Conservation (phyloP, 352 stramenopile species). For the Elongisporangium prolatum region DNA sequence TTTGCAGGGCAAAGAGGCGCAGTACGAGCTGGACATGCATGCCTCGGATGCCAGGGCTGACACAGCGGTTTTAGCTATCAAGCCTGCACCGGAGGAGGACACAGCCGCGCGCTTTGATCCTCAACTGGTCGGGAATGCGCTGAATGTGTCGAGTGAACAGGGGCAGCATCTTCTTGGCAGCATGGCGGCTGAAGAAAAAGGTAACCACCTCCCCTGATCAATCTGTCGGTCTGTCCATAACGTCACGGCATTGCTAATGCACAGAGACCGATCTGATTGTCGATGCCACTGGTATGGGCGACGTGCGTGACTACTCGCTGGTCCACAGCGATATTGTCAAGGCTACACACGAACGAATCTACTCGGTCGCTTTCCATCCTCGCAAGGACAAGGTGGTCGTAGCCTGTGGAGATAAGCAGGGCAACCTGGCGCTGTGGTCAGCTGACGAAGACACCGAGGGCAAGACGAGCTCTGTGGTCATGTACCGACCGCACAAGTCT, state of each 20-base stretch:
- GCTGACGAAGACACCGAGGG: slow-evolving; percentile 18
- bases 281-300: slow-evolving; percentile 32
- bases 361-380: slow-evolving; percentile 73
- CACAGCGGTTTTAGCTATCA: neutral
- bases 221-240: neutral
- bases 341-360: slow-evolving; percentile 65
- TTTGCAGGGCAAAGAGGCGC: slow-evolving; percentile 53
- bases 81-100: neutral
- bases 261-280: slow-evolving; percentile 11
- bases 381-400: slow-evolving; percentile 57
- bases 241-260: neutral
- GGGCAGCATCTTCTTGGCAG: slow-evolving; percentile 36
- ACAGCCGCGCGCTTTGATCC: slow-evolving; percentile 14
- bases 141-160: slow-evolving; percentile 26
- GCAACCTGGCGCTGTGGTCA: slow-evolving; percentile 69
- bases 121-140: slow-evolving; percentile 19
- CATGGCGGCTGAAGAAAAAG: slow-evolving; percentile 23
- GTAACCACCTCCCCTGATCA: slow-evolving; percentile 2
- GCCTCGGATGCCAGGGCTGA: slow-evolving; percentile 23
- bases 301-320: slow-evolving; percentile 38
- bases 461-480: slow-evolving; percentile 29
- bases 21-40: slow-evolving; percentile 23
- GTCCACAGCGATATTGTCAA: slow-evolving; percentile 61
- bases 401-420: slow-evolving; percentile 69
- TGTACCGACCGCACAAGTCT: slow-evolving; percentile 60